A percentile compares a stretch with the other conserved stretches of the same genome.
Evolutionary conservation across 345 rosid genomes (phyloP).

Genomic region (Ricinus communis): DNA sequence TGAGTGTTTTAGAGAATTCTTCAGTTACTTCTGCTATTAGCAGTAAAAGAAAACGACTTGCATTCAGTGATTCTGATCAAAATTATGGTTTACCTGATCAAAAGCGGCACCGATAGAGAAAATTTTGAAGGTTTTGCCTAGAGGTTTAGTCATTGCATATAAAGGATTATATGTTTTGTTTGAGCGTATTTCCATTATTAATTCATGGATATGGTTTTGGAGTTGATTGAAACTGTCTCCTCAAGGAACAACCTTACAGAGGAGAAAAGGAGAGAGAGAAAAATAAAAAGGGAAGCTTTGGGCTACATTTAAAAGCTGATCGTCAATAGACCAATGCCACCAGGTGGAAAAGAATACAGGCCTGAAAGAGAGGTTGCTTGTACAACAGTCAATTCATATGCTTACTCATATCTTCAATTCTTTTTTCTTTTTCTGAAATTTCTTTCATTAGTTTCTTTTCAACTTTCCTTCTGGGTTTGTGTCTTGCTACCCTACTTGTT

Average conservation of each 20-base stretch:
- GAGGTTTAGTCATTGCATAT: neutral
- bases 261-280: constrained; percentile 14
- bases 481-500: constrained; percentile 35
- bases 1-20: constrained; percentile 18
- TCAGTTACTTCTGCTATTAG: constrained; percentile 26
- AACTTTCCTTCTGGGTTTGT: constrained; percentile 28
- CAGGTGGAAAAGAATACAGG: constrained; percentile 1
- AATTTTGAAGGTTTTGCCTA: neutral
- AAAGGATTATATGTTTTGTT: neutral
- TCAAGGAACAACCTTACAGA: neutral
- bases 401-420: constrained; percentile 7
- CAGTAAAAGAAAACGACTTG: constrained; percentile 39
- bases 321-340: constrained; percentile 13
- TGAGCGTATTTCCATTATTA: constrained; percentile 3
- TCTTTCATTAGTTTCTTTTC: constrained; percentile 5
- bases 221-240: constrained; percentile 20
- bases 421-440: neutral
- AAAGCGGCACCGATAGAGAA: constrained; percentile 17
- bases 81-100: constrained; percentile 8
- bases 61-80: constrained; percentile 28
- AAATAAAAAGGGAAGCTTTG: constrained; percentile 20
- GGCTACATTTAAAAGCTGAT: constrained; percentile 30
- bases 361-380: constrained; percentile 12
- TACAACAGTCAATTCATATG: constrained; percentile 15
- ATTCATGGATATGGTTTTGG: constrained; percentile 2